Percentiles rank a stretch among this genome's conserved stretches.
phyloP scores from a whole-genome alignment of 352 stramenopile genomes.

The Elongisporangium prolatum region DNA sequence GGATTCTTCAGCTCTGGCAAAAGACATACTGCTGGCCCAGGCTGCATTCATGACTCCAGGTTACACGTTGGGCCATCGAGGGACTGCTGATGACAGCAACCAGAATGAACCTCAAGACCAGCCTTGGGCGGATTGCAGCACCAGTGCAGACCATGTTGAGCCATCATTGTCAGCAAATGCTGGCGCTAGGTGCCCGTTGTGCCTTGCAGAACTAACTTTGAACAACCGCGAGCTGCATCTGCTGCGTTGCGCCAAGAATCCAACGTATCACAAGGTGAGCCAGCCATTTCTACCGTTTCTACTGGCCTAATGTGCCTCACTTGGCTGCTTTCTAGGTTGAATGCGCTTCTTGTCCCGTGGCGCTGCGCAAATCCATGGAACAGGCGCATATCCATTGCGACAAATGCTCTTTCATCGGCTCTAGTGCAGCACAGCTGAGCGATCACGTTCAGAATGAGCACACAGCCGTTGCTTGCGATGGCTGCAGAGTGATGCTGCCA shows the following conservation, averaged over 20 bases:
- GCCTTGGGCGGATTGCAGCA: neutral
- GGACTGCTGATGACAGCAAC: neutral
- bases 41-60: conserved; percentile 11
- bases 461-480: neutral
- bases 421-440: conserved; percentile 11
- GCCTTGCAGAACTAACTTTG: neutral
- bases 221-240: conserved; percentile 23
- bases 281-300: conserved; percentile 2
- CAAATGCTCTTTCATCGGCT: conserved; percentile 19
- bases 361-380: conserved; percentile 23
- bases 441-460: conserved; percentile 13
- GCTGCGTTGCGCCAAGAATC: conserved; percentile 38
- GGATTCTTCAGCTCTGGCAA: conserved; percentile 10
- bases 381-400: conserved; percentile 35
- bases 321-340: conserved; percentile 21
- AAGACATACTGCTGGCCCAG: conserved; percentile 16
- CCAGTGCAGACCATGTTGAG: neutral
- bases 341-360: conserved; percentile 29
- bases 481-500: neutral
- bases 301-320: neutral
- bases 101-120: neutral
- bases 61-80: neutral
- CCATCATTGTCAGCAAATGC: neutral
- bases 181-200: neutral
- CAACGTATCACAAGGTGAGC: conserved; percentile 45